Conservation (phyloP, 176 grass and related monocot genomes). For the Avena sativa region DNA sequence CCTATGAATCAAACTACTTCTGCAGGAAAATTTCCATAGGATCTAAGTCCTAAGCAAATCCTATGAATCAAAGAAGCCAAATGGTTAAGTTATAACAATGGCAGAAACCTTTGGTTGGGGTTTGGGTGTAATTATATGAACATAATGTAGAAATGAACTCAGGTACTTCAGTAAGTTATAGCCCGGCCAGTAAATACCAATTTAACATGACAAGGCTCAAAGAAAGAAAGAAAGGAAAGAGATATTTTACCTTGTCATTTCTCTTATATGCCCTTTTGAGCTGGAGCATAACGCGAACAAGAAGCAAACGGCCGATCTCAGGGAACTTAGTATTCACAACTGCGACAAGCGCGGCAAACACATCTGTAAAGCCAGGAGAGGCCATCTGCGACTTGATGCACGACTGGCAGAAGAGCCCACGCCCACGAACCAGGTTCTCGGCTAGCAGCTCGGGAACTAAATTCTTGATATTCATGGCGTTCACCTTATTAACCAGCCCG, state of each 20-base stretch:
- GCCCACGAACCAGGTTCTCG: conserved; percentile 85
- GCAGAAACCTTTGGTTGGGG: conserved; percentile 3
- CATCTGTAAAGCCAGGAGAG: conserved; percentile 89
- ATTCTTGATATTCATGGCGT: conserved; percentile 95
- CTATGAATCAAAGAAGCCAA: not conserved
- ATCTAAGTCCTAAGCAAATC: too few species aligned
- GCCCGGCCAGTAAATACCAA: not conserved
- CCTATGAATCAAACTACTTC: too few species aligned
- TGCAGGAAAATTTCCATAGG: too few species aligned
- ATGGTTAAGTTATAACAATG: not conserved
- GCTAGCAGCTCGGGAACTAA: conserved; percentile 82
- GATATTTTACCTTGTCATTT: conserved; percentile 81
- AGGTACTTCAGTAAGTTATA: conserved; percentile 2
- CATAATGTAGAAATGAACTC: not conserved
- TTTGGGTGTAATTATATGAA: not conserved
- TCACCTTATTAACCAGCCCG: conserved; percentile 92
- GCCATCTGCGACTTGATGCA: conserved; percentile 97
- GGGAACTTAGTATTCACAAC: conserved; percentile 96
- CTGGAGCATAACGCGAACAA: conserved; percentile 81
- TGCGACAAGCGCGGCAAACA: conserved; percentile 80
- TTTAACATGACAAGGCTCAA: conserved; percentile 15
- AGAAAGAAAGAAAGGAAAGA: not conserved
- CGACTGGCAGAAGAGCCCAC: conserved; percentile 89
- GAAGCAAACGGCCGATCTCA: conserved; percentile 71
- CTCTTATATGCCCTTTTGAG: conserved; percentile 94